Evolutionary conservation across 2,329 filamentous ascomycete genomes (phyloP), one percentile per base, ranked within the genome.

Genomic region (Fusarium decemcellulare): DNA sequence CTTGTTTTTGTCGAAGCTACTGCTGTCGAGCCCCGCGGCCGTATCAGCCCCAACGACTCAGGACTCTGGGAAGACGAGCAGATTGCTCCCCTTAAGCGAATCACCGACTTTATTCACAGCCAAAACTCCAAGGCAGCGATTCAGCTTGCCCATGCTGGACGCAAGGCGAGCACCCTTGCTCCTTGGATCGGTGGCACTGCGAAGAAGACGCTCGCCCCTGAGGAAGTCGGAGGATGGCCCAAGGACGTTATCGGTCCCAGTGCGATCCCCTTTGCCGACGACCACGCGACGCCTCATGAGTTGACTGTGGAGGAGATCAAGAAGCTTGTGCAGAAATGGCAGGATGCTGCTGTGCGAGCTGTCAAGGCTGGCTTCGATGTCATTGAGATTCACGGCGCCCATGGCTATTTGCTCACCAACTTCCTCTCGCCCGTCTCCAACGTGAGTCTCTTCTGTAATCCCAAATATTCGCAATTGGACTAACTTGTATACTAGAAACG

Each of bases 11-110:
- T 95, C 61, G 95, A 97, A 82, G 93, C 94, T 29, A 94, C 93
- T 1, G 85, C 90, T 34, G 92, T 97, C 0, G 84, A 88, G 10
- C 81, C 93, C 7, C 90, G 95, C 71, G 94, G 94, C 30, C 88
- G 95, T 59, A 97, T 97, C 82, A 92, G 92, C 1, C 93, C 94
- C 2, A 86, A 95, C 77, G 93, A 95, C 77, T 81, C 84, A 12
- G 94, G 95, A 1, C 81, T 98, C 8, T 98, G 94, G 95, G 86
- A 92, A 67, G 95, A 97, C 78, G 89, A 87, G 36, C 95, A 98
- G 78, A 91, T 95, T 64, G 90, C 87, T 67, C 90, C 91, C 0
- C 81, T 97, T 61, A 87, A 86, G 76, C 87, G 88, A 63, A 87
- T 95, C 47, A 88, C 91, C 37, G 92, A 97, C 65, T 97, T 94